Evolutionary conservation across 2,329 filamentous ascomycete species (phyloP), one percentile per base, ranked within the genome.

Genomic region (Mycosphaerelloides madeirae): DNA sequence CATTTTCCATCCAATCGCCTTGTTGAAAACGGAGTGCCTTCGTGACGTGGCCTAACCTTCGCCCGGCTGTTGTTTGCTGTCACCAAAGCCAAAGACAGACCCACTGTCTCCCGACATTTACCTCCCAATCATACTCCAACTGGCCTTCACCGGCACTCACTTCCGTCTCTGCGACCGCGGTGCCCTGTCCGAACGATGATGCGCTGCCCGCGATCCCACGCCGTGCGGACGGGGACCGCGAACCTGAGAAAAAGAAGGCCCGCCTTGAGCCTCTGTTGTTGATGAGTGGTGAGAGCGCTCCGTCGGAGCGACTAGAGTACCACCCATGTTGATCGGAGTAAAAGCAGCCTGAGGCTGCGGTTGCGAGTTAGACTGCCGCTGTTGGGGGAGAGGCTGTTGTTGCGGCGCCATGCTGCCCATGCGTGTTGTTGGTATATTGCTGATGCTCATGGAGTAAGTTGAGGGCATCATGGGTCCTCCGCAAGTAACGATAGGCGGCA

Each of bases 231-330:
- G 50, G 43, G 51, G 47, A 49, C 52, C 55, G 48, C 55, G 52
- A 48, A 49, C 35, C 44, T 49, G 55, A 52, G 53, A 56, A 55
- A 58, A 56, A 51, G 53, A 49, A 48, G 51, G 49, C 29, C 45
- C 25, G 48, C 49, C 25, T 44, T 43, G 35, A 33, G 46, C 19
- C 44, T 50, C 35, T 52, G 49, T 16, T 49, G 52, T 35, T 49
- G 50, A 25, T 53, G 48, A 18, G 28, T 38, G 25, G 43, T 46
- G n/a, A 41, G 38, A 7, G 38, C 31, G n/a, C 49, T 45, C 14
- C 43, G 45, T 16, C 31, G 41, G 18, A 18, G 28, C n/a, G n/a
- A n/a, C 19, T 48, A 48, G 38, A 39, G 49, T 36, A 36, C 41
- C 33, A 12, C 43, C 48, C 5, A 42, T 46, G 38, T 55, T 56